A percentile compares a stretch with the other conserved stretches of the same genome.
These are phyloP conservation scores for Tylopilus sp. DNA, from an alignment of 768 basidiomycete species.

Conservation along the genomic window DNA sequence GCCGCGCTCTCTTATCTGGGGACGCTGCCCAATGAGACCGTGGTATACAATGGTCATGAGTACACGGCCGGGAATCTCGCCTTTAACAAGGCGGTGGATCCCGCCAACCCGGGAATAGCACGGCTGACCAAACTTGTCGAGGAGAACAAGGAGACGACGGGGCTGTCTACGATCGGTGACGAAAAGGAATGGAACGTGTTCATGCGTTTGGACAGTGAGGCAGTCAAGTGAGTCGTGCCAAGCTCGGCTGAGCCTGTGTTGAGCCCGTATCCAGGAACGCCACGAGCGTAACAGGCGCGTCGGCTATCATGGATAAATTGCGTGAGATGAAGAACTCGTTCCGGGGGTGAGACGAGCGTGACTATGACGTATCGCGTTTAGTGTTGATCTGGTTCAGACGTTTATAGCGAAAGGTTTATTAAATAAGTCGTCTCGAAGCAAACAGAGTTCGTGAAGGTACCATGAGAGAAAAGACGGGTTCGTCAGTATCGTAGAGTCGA, in stretches of 20 bases:
- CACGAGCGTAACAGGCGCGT: conserved; percentile 40
- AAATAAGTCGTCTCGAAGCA: background rate
- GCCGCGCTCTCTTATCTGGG: conserved; percentile 63
- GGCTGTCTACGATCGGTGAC: conserved; percentile 85
- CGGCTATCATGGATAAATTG: conserved; percentile 67
- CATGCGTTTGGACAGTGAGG: conserved; percentile 68
- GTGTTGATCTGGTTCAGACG: background rate
- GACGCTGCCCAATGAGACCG: conserved; percentile 72
- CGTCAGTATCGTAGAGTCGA: conserved; percentile 7
- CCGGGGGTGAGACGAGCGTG: conserved; percentile 37
- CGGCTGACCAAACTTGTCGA: conserved; percentile 57
- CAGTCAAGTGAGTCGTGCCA: conserved; percentile 53
- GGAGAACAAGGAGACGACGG: conserved; percentile 64
- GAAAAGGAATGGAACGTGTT: conserved; percentile 97
- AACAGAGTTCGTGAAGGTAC: background rate
- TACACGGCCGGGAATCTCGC: conserved; percentile 75
- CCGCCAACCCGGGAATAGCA: conserved; percentile 57
- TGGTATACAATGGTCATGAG: conserved; percentile 89
- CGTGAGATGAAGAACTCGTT: conserved; percentile 85
- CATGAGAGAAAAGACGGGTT: background rate
- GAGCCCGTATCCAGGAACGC: conserved; percentile 41
- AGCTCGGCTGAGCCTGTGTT: background rate
- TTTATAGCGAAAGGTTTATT: background rate
- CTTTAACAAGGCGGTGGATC: conserved; percentile 65
- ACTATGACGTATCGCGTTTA: background rate